Conservation (phyloP, 1,139 yeast genomes). For the Candida tropicalis region DNA sequence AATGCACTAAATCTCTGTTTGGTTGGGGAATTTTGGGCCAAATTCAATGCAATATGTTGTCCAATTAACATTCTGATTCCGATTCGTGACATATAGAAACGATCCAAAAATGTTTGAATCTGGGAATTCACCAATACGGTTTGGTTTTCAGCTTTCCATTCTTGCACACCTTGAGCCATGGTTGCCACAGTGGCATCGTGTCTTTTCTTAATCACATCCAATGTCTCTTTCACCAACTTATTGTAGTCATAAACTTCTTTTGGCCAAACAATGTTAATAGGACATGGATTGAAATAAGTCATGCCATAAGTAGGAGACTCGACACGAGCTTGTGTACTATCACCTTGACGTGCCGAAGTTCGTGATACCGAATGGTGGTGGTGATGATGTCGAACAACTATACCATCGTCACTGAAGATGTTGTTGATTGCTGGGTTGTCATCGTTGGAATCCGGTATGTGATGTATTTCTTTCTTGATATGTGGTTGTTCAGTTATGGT, state of each 20-base stretch:
- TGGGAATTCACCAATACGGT: slow-evolving; percentile 57
- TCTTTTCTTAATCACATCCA: slow-evolving; percentile 73
- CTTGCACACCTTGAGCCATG: slow-evolving; percentile 89
- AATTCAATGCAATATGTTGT: slow-evolving; percentile 79
- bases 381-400: slow-evolving; percentile 41
- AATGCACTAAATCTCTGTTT: slow-evolving; percentile 39
- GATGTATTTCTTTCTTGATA: slow-evolving; percentile 14
- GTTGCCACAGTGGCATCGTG: slow-evolving; percentile 95
- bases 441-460: slow-evolving; percentile 21
- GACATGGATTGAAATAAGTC: slow-evolving; percentile 65
- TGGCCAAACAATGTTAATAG: slow-evolving; percentile 60
- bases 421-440: slow-evolving; percentile 46
- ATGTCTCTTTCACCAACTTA: slow-evolving; percentile 62
- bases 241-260: slow-evolving; percentile 76
- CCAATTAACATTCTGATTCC: slow-evolving; percentile 91
- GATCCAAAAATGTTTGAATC: slow-evolving; percentile 75
- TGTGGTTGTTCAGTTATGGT: slow-evolving; percentile 10
- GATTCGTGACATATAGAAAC: slow-evolving; percentile 84
- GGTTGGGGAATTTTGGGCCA: slow-evolving; percentile 59
- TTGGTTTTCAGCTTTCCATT: slow-evolving; percentile 70
- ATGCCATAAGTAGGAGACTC: slow-evolving; percentile 51
- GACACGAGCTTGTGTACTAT: slow-evolving; percentile 17
- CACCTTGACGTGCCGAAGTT: slow-evolving; percentile 8
- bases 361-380: slow-evolving; percentile 14
- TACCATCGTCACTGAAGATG: slow-evolving; percentile 56